Conservation (phyloP, 1,284 basidiomycete genomes). For the Ganoderma meredithae region DNA sequence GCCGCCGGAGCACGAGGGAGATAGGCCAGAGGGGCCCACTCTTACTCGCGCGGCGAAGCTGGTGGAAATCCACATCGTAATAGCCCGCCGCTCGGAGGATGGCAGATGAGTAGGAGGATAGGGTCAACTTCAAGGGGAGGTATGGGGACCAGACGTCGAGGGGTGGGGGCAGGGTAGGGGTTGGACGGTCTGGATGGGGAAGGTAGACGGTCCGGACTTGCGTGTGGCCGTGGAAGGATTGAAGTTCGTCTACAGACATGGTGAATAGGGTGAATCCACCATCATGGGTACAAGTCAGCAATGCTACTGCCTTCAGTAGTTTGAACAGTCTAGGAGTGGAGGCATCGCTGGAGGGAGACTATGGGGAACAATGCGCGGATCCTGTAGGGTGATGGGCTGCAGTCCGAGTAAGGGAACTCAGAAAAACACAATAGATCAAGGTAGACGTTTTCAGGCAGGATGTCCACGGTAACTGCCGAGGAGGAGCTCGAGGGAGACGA, state of each 20-base stretch:
- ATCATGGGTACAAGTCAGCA: not conserved
- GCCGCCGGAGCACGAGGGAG: not conserved
- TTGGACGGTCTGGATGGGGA: not conserved
- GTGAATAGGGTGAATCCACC: not conserved
- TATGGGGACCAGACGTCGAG: not conserved
- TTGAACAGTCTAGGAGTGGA: not conserved
- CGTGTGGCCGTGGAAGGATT: no score
- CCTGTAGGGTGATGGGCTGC: not conserved
- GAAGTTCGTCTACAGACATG: not conserved
- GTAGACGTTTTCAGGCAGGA: not conserved
- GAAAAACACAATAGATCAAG: not conserved
- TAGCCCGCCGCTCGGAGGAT: not conserved
- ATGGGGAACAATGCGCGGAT: not conserved
- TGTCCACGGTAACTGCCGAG: not conserved
- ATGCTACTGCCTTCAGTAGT: not conserved
- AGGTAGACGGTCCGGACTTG: not conserved
- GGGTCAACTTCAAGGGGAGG: not conserved
- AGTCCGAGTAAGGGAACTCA: not conserved
- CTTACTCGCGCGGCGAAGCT: not conserved
- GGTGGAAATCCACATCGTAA: not conserved
- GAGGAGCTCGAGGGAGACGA: not conserved
- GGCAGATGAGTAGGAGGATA: not conserved
- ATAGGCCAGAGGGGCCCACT: not conserved
- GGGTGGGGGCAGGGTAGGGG: not conserved
- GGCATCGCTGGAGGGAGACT: not conserved